These are phyloP conservation scores for barley (Hordeum vulgare) DNA, from an alignment of 176 grass and related monocot genomes.

Conservation along the genomic window MorexV3_pseudomolecules_assembly NC_058521.1:537787656-537788155, in stretches of 20 bases:
- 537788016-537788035: neutral
- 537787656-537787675: constrained; percentile 78
- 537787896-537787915: neutral
- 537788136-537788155: neutral
- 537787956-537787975: neutral
- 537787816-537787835: constrained; percentile 87
- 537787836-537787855: constrained; percentile 88
- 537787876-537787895: neutral
- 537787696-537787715: constrained; percentile 88
- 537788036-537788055: neutral
- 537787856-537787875: constrained; percentile 9
- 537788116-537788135: neutral
- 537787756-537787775: constrained; percentile 92
- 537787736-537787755: constrained; percentile 68
- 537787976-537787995: constrained; percentile 1
- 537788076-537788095: constrained; percentile 6
- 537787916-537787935: neutral
- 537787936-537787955: neutral
- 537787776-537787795: constrained; percentile 92
- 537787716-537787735: constrained; percentile 84
- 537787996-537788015: neutral
- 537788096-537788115: neutral
- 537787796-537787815: constrained; percentile 78
- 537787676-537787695: constrained; percentile 97
- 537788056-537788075: neutral